Percentiles rank a stretch among this genome's conserved stretches.
These are phyloP conservation scores for Paxillus ammoniavirescens DNA, from an alignment of 768 basidiomycete species.

Conservation along the genomic window DNA sequence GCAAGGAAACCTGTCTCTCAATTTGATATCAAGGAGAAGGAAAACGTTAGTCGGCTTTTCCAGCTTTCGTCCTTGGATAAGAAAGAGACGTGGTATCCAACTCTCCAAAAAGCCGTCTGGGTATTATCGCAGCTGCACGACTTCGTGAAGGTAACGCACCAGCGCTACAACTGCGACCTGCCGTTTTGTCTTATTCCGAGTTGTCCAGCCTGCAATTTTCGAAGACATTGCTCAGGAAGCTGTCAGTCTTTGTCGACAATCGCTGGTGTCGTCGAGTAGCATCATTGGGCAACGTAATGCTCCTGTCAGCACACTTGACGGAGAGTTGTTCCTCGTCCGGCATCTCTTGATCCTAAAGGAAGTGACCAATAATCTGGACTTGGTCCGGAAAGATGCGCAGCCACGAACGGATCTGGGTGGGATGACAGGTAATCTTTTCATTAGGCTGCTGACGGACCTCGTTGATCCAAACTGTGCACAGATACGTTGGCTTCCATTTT, in stretches of 20 bases:
- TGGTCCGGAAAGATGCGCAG: slow-evolving; percentile 50
- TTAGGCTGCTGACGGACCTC: background rate
- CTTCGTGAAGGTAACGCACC: slow-evolving; percentile 76
- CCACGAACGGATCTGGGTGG: slow-evolving; percentile 45
- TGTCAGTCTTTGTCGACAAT: slow-evolving; percentile 75
- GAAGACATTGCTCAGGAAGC: slow-evolving; percentile 97
- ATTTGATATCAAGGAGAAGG: slow-evolving; percentile 60
- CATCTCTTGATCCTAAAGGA: slow-evolving; percentile 93
- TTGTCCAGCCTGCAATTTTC: slow-evolving; percentile 81
- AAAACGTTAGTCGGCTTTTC: slow-evolving; percentile 68
- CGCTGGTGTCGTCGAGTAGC: slow-evolving; percentile 73
- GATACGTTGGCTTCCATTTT: slow-evolving; percentile 32
- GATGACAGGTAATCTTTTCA: slow-evolving; percentile 50
- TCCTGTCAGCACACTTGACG: slow-evolving; percentile 55
- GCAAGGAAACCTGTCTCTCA: slow-evolving; percentile 44
- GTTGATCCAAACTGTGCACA: slow-evolving; percentile 11
- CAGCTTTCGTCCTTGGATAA: slow-evolving; percentile 67
- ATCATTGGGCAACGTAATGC: slow-evolving; percentile 52
- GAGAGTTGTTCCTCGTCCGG: slow-evolving; percentile 82
- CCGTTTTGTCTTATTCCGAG: slow-evolving; percentile 5
- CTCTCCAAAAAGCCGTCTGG: slow-evolving; percentile 86
- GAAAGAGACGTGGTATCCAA: slow-evolving; percentile 91
- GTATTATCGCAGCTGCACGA: slow-evolving; percentile 86
- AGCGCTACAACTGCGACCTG: background rate
- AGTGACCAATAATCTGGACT: slow-evolving; percentile 72